Base-by-base conservation (phyloP, 345 rosid species). In the Pugionium cornutum region DNA sequence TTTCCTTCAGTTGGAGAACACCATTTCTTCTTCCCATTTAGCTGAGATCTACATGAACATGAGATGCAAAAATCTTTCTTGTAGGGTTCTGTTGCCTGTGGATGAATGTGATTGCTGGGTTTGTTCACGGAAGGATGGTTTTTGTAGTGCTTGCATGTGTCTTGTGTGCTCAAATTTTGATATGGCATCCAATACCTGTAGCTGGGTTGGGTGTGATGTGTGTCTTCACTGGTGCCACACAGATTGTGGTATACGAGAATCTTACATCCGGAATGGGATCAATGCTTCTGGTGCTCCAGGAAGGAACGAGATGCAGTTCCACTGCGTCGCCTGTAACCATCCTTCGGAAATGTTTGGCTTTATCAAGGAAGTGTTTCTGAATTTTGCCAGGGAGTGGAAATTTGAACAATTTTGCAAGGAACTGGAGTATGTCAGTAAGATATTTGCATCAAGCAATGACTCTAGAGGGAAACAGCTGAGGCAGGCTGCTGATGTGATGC, bases 271-370 rank as follows among this genome's bases (percentile, higher is more conserved):
- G 74, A 94, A 86, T 75, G 99, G 97, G 40, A 75, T 66, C 66
- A 77, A 81, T 67, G 83, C 83, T 1, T 67, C 82, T 45, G 81
- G 80, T 45, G 59, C 76, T 56, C 88, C 79, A 53, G 97, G 83
- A 40, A 76, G 68, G 46, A 76, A 86, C 1, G 97, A 90, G 82
- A 85, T 86, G 91, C 99, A 90, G 76, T 90, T 90, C 68, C 88
- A 86, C 64, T 94, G 99, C 36, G 84, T 88, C 34, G 97, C 99
- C 5, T 94, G 99, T 77, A 82, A 82, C 77, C 96, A 89, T 76
- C 97, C 97, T 39, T 94, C 99, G 25, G 99, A 94, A 80, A 88
- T 94, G 97, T 88, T 94, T 81, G 99, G 99, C 11, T 94, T 90
- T 76, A 97, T 94, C 62, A 94, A 94, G 76, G 99, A 88, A 74